These are phyloP conservation scores for Salix udensis DNA, from an alignment of 345 rosid genomes.

Conservation along the genomic window DNA sequence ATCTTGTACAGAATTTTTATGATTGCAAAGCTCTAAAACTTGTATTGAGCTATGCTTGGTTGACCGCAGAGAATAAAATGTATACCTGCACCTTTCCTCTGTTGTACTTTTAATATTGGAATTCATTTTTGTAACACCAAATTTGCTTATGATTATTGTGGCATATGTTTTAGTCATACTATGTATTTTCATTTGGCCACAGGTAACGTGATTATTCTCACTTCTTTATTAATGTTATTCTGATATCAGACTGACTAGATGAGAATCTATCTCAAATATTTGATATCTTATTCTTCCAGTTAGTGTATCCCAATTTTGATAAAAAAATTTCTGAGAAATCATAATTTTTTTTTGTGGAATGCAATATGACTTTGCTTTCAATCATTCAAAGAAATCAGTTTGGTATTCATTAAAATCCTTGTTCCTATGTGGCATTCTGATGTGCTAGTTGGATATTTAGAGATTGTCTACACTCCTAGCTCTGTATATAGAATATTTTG, in stretches of 20 bases:
- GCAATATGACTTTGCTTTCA: background rate
- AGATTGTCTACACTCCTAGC: slow-evolving; percentile 2
- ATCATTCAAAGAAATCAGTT: background rate
- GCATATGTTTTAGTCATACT: background rate
- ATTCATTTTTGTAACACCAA: background rate
- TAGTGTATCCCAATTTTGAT: background rate
- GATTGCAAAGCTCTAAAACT: background rate
- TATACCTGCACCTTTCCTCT: background rate
- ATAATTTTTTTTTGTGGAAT: background rate
- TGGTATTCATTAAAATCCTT: background rate
- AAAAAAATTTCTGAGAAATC: background rate
- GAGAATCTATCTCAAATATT: background rate
- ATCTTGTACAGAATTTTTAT: background rate
- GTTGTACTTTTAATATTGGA: background rate
- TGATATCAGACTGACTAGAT: background rate
- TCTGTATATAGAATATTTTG: background rate
- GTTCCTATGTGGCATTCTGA: background rate
- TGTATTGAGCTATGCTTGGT: background rate
- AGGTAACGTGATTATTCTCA: background rate
- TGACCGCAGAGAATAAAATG: background rate
- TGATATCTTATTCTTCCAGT: background rate
- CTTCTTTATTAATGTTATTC: background rate
- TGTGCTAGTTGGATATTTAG: background rate
- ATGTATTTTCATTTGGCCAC: background rate
- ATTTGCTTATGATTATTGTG: background rate